Percentiles rank a stretch among this genome's conserved stretches.
phyloP scores from a whole-genome alignment of 441 rosid genomes.

The Croton laevigatus region DNA sequence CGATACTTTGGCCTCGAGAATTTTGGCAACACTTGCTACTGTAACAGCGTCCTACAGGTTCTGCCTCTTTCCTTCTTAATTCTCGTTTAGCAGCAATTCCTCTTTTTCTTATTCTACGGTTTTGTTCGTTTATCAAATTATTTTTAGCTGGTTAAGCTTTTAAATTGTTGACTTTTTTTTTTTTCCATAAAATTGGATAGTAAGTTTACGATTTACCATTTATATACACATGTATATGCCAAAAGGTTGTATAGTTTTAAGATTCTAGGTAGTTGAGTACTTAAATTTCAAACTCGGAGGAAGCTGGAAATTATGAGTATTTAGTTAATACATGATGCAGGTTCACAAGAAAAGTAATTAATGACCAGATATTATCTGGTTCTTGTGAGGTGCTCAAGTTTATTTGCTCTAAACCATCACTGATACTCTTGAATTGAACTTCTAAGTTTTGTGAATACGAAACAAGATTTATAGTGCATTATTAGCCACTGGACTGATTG shows the following conservation, averaged over 20 bases:
- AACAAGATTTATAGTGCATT: not conserved
- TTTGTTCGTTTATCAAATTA: not conserved
- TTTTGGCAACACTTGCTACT: slow-evolving; percentile 97
- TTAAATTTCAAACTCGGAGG: not conserved
- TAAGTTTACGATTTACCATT: not conserved
- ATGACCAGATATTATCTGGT: not conserved
- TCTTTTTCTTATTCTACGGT: not conserved
- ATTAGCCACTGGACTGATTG: not conserved
- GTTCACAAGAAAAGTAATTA: not conserved
- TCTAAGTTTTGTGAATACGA: not conserved
- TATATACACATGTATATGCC: not conserved
- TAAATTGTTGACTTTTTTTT: not conserved
- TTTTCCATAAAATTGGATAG: not conserved
- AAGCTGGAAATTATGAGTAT: not conserved
- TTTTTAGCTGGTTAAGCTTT: not conserved
- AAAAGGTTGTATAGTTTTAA: not conserved
- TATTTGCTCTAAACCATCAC: not conserved
- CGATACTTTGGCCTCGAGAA: slow-evolving; percentile 98
- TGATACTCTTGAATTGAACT: not conserved
- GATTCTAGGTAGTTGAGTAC: not conserved
- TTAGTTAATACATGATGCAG: not conserved
- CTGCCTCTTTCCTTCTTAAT: not conserved
- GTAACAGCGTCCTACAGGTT: slow-evolving; percentile 97
- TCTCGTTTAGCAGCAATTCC: not conserved
- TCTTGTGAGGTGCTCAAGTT: not conserved